Percentiles rank a stretch among this genome's conserved stretches.
Conservation (phyloP, 345 rosid species). For the Aethionema arabicum region DNA sequence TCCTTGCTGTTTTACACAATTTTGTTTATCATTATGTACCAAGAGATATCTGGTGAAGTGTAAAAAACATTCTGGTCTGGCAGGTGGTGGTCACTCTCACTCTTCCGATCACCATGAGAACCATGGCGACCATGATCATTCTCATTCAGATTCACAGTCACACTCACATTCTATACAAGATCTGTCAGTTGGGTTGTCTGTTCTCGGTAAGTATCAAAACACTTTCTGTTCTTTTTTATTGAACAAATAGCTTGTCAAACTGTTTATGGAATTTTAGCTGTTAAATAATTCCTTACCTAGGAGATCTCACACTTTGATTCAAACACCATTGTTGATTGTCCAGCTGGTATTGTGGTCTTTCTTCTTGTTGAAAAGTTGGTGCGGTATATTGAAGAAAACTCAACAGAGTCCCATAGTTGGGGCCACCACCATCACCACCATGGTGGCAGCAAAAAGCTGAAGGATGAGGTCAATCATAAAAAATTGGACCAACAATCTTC, state of each 20-base stretch:
- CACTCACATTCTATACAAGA: slow-evolving; percentile 76
- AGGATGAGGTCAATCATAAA: slow-evolving; percentile 48
- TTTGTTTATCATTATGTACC: background rate
- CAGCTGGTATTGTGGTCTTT: slow-evolving; percentile 97
- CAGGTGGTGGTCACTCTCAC: slow-evolving; percentile 88
- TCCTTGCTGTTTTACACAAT: background rate
- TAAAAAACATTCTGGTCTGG: slow-evolving; percentile 24
- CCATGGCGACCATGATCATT: slow-evolving; percentile 45
- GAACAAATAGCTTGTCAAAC: background rate
- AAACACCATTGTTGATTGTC: slow-evolving; percentile 36
- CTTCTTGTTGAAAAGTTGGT: slow-evolving; percentile 94
- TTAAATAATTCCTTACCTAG: slow-evolving; percentile 24
- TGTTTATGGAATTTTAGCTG: slow-evolving; percentile 8
- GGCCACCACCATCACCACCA: slow-evolving; percentile 65
- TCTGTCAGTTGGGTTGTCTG: slow-evolving; percentile 82
- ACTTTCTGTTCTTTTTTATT: background rate
- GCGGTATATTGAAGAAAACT: slow-evolving; percentile 79
- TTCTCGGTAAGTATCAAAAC: slow-evolving; percentile 58
- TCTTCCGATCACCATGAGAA: slow-evolving; percentile 57
- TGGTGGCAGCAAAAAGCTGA: slow-evolving; percentile 52
- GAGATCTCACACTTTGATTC: slow-evolving; percentile 21
- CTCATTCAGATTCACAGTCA: slow-evolving; percentile 47
- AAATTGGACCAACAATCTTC: slow-evolving; percentile 35
- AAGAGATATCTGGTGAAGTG: slow-evolving; percentile 2
- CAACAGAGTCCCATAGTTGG: slow-evolving; percentile 54